Evolutionary conservation across 495 filamentous ascomycete species (phyloP), one percentile per base, ranked within the genome.

Genomic region (Neurospora sp.): DNA sequence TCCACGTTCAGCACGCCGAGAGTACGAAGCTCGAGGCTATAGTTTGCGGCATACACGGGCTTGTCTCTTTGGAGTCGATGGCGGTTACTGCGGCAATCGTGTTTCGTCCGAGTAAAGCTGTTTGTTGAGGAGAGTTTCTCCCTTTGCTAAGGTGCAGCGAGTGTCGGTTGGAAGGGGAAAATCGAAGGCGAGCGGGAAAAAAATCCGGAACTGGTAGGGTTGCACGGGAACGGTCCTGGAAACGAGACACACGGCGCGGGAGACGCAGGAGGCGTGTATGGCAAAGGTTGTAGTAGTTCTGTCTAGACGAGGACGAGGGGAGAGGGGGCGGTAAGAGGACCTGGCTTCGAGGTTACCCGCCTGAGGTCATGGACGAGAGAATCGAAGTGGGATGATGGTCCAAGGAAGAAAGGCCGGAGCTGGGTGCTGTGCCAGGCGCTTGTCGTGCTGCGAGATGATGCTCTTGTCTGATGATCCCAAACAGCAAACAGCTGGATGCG

Each of bases 1-100:
- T 83, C 82, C 77, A 78, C 78, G 78, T 81, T 80, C 78, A 78
- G 77, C 79, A 75, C 77, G 75, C 80, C 81, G 77, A 74, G 71
- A 72, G 73, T 72, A 75, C n/a, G 75, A 75, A 79, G 74, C 76
- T 72, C 75, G 72, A 73, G 77, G 75, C 70, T 74, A 69, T 74
- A 18, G 6, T 44, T 66, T 44, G 44, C 72, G 72, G 77, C 79
- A 80, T 79, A 75, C 75, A 75, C 54, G 70, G 75, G 44, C 41
- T 37, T 16, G 14, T 66, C 3, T 35, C 2, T 35, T 1, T 35
- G 20, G 54, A 35, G 14, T 74, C 46, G 20, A 16, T 38, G 70
- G 41, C 38, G 44, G 74, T 38, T 71, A 39, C 69, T 41, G 70
- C 39, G 72, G 75, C 72, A 72, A 73, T 76, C 74, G 79, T 75